phyloP scores from a whole-genome alignment of 2,329 filamentous ascomycete species.

The Graphilbum sp. region DNA sequence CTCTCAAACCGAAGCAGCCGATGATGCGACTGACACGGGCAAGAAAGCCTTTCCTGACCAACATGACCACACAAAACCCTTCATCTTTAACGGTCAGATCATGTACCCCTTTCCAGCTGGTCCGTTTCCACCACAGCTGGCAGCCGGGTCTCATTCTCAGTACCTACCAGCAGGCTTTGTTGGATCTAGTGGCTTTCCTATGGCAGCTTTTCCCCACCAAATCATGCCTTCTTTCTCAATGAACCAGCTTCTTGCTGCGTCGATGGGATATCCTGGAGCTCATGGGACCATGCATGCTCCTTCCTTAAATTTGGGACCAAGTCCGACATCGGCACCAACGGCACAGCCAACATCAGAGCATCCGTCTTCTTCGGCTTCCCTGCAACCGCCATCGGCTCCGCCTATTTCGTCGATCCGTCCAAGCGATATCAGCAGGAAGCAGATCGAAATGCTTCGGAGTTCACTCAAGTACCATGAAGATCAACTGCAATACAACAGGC shows the following conservation, averaged over 20 bases:
- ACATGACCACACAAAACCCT: constrained; percentile 28
- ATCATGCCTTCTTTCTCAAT: constrained; percentile 12
- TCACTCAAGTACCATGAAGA: constrained; percentile 40
- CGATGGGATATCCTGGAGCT: not conserved
- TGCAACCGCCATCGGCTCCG: constrained; percentile 15
- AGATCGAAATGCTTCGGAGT: constrained; percentile 33
- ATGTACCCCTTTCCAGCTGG: constrained; percentile 16
- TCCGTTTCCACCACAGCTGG: constrained; percentile 4
- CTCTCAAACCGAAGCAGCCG: constrained; percentile 2
- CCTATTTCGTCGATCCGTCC: constrained; percentile 42
- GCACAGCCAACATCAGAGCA: not conserved
- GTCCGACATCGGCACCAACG: not conserved
- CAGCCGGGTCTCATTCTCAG: constrained; percentile 4
- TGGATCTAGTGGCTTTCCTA: constrained; percentile 9
- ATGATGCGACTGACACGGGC: constrained; percentile 16
- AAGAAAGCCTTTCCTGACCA: constrained; percentile 25
- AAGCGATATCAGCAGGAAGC: constrained; percentile 44
- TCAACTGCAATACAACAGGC: constrained; percentile 43
- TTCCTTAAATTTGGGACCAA: not conserved
- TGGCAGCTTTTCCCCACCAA: constrained; percentile 9
- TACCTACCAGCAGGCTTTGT: constrained; percentile 7
- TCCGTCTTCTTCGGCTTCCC: not conserved
- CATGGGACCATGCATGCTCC: not conserved
- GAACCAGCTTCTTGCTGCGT: constrained; percentile 7
- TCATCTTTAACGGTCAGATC: constrained; percentile 21